Evolutionary conservation across 1,139 yeast genomes (phyloP).

Genomic region (Nadsonia starkeyi-henricii): DNA sequence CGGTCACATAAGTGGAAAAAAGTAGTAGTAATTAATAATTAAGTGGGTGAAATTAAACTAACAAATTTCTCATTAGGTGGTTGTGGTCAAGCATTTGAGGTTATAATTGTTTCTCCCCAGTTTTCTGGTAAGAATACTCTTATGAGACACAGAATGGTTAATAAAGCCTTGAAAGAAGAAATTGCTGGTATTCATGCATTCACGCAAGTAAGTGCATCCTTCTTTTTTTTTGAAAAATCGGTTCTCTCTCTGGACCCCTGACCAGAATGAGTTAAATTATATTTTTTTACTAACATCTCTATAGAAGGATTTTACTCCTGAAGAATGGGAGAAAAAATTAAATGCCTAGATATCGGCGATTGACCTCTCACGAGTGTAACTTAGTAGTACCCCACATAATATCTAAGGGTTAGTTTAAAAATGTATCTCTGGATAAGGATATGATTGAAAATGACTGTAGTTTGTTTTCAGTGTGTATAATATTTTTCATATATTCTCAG

Average conservation of each 20-base stretch:
- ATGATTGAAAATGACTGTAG: too few relatives aligned
- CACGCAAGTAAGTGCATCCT: slow-evolving; percentile 81
- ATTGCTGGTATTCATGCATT: slow-evolving; percentile 85
- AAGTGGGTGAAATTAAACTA: not conserved
- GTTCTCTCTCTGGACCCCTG: not conserved
- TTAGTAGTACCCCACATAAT: too few relatives aligned
- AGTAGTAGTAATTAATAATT: slow-evolving; percentile 1
- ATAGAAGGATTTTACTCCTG: slow-evolving; percentile 20
- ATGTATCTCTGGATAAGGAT: too few relatives aligned
- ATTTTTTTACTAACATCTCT: not conserved
- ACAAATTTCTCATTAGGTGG: slow-evolving; percentile 34
- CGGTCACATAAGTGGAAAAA: not conserved
- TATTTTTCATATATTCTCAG: too few relatives aligned
- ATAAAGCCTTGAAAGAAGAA: slow-evolving; percentile 63
- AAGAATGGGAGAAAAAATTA: slow-evolving; percentile 16
- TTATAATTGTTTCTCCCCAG: slow-evolving; percentile 63
- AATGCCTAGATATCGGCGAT: not conserved
- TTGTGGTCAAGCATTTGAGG: slow-evolving; percentile 73
- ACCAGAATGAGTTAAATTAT: not conserved
- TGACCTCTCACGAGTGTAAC: too few relatives aligned
- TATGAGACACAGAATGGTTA: slow-evolving; percentile 76
- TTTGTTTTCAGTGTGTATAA: too few relatives aligned
- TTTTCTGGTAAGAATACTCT: slow-evolving; percentile 77
- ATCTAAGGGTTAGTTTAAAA: too few relatives aligned
- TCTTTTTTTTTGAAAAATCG: slow-evolving; percentile 12